Evolutionary conservation across 768 basidiomycete genomes (phyloP).

Genomic region (Lepiota subincarnata): DNA sequence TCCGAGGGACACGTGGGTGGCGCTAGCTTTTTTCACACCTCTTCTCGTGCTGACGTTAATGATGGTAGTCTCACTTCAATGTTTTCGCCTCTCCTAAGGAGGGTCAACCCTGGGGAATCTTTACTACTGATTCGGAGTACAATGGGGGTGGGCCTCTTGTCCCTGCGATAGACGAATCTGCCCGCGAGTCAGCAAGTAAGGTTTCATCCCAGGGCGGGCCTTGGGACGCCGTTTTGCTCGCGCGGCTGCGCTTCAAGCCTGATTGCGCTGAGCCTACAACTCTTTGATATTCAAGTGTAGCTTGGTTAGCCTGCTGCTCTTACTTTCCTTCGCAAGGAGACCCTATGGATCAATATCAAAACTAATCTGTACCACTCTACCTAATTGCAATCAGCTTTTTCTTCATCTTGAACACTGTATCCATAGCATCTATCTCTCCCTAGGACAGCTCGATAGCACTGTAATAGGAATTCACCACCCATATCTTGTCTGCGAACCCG

Average conservation of each 20-base stretch:
- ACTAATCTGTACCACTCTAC: too few species aligned
- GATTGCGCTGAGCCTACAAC: slow-evolving; percentile 54
- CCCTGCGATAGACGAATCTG: slow-evolving; percentile 1
- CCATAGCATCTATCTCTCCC: too few species aligned
- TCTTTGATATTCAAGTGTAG: background rate
- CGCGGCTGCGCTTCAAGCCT: slow-evolving; percentile 61
- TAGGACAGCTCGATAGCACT: too few species aligned
- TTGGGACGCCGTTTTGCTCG: slow-evolving; percentile 61
- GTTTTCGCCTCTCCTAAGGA: slow-evolving; percentile 16
- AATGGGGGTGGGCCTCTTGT: slow-evolving; percentile 12
- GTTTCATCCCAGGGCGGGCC: slow-evolving; percentile 26
- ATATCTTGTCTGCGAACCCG: too few species aligned
- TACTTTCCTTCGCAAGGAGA: background rate
- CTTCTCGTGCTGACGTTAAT: background rate
- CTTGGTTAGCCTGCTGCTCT: background rate
- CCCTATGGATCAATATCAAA: background rate
- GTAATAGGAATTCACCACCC: too few species aligned
- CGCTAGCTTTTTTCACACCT: background rate
- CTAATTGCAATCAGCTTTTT: too few species aligned
- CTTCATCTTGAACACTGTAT: too few species aligned
- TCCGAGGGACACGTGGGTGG: slow-evolving; percentile 19
- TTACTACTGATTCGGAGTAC: slow-evolving; percentile 14
- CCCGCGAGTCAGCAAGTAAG: slow-evolving; percentile 28
- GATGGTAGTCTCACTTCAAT: slow-evolving; percentile 18
- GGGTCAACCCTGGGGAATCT: slow-evolving; percentile 22